A percentile compares a stretch with the other conserved stretches of the same genome.
These are phyloP conservation scores for Biscogniauxia mediterranea DNA, from an alignment of 2,329 filamentous ascomycete species.

Conservation along the genomic window DNA sequence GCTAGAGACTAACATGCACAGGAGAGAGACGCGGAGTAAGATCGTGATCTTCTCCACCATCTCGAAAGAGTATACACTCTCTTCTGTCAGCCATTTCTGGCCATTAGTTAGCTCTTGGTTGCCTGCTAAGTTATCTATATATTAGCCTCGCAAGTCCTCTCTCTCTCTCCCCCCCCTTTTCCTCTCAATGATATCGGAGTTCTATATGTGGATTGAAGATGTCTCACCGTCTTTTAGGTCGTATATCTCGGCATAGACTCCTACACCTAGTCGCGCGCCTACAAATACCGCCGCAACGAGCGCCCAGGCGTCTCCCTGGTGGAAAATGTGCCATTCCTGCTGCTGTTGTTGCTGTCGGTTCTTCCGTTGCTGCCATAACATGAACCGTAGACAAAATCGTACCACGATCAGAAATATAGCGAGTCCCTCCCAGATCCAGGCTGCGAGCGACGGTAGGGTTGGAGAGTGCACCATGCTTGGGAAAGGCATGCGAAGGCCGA, in stretches of 20 bases:
- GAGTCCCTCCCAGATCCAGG: neutral
- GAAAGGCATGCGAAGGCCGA: neutral
- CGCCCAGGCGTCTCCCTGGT: constrained; percentile 13
- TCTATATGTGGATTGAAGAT: neutral
- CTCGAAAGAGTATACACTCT: neutral
- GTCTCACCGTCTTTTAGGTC: constrained; percentile 8
- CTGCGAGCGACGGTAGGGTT: neutral
- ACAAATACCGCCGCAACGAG: constrained; percentile 9
- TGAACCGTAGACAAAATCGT: constrained; percentile 8
- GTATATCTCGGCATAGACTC: constrained; percentile 9
- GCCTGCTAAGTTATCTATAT: too few relatives aligned
- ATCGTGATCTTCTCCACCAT: neutral
- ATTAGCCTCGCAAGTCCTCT: too few relatives aligned
- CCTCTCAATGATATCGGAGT: too few relatives aligned
- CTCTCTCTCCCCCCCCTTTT: too few relatives aligned
- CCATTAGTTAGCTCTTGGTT: neutral
- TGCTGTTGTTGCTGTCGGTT: constrained; percentile 1
- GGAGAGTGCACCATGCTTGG: neutral
- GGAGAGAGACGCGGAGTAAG: neutral
- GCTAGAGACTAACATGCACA: neutral
- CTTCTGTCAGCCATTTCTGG: neutral
- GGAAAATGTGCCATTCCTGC: constrained; percentile 5
- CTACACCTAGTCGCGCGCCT: constrained; percentile 3
- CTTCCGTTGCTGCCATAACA: neutral
- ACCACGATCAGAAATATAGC: constrained; percentile 4